Evolutionary conservation across 192 early-diverging fungal species (phyloP), one percentile per base, ranked within the genome.

Genomic region (Coemansia sp.): DNA sequence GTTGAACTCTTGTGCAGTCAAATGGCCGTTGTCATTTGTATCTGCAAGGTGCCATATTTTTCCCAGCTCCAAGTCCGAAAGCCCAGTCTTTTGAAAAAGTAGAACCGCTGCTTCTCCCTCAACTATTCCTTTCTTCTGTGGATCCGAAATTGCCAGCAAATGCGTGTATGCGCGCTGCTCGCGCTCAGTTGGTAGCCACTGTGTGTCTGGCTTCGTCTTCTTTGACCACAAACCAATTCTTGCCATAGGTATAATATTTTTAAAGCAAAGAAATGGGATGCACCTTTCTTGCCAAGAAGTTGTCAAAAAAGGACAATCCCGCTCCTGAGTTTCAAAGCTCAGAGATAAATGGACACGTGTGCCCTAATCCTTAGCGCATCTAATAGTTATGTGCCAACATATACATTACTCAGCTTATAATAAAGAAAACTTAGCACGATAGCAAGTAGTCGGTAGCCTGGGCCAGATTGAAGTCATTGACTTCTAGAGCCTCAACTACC

Each of bases 21-120:
- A 69, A 21, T 82, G 81, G 11, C 93, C 94, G 47, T 84, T 83
- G 59, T 84, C 80, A 23, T 90, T 85, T 5, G 76, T 50, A 66
- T 94, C 91, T 6, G 86, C 85, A 10, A 88, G 71, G 34, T 91
- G 81, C 94, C 94, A 97, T 37, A 97, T 90, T 77, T 86, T 74
- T 38, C 83, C 85, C 15, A 91, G 72, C 9, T 80, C 61, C 12
- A 74, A 60, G 16, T 78, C 72, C 0, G 86, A 72, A 0, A 91
- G 74, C n/a, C 83, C 79, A 2, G 86, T 87, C 53, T 82, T 85
- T 47, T 82, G 80, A 76, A 89, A 85, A 52, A 91, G 87, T 2
- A 73, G 81, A 21, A 89, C 87, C 11, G 87, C 87, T 43, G 80
- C 72, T 38, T 81, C 65, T 8, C 89, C 89, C 11, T 76, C 83